These are phyloP conservation scores for Peronospora farinosa DNA, from an alignment of 352 stramenopile genomes.

Conservation along the genomic window DNA sequence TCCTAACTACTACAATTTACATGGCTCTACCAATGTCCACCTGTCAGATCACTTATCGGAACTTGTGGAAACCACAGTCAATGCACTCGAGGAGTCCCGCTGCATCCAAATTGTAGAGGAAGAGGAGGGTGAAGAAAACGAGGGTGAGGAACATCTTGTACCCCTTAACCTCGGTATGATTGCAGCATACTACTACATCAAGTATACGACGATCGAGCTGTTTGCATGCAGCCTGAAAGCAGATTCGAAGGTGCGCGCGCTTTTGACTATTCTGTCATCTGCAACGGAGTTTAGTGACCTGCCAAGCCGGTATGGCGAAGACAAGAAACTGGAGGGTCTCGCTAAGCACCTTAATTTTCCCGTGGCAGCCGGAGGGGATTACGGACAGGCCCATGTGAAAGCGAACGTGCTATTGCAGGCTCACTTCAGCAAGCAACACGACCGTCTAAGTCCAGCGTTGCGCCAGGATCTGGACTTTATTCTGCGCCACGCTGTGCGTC, in stretches of 20 bases:
- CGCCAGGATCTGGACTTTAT: constrained; percentile 89
- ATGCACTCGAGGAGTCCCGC: constrained; percentile 93
- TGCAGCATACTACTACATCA: constrained; percentile 98
- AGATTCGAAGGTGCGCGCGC: constrained; percentile 94
- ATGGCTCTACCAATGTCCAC: constrained; percentile 87
- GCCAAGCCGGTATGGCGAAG: constrained; percentile 91
- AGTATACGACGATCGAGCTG: constrained; percentile 98
- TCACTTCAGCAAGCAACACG: constrained; percentile 93
- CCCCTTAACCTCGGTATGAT: constrained; percentile 99
- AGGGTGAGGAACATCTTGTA: constrained; percentile 85
- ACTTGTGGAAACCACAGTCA: constrained; percentile 96
- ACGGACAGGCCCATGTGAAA: constrained; percentile 93
- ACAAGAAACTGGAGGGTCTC: constrained; percentile 90
- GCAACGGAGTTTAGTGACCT: constrained; percentile 94
- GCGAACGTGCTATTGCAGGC: constrained; percentile 94
- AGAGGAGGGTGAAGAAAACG: constrained; percentile 68
- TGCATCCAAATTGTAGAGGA: constrained; percentile 95
- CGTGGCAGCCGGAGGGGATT: constrained; percentile 82
- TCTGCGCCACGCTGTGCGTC: constrained; percentile 85
- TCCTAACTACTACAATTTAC: constrained; percentile 99
- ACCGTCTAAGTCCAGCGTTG: constrained; percentile 88
- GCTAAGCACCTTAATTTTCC: constrained; percentile 92
- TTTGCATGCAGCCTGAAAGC: constrained; percentile 95
- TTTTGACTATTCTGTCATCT: constrained; percentile 95
- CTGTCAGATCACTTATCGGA: constrained; percentile 98